Evolutionary conservation across 352 stramenopile genomes (phyloP).

Genomic region (Pythium dissotocum): DNA sequence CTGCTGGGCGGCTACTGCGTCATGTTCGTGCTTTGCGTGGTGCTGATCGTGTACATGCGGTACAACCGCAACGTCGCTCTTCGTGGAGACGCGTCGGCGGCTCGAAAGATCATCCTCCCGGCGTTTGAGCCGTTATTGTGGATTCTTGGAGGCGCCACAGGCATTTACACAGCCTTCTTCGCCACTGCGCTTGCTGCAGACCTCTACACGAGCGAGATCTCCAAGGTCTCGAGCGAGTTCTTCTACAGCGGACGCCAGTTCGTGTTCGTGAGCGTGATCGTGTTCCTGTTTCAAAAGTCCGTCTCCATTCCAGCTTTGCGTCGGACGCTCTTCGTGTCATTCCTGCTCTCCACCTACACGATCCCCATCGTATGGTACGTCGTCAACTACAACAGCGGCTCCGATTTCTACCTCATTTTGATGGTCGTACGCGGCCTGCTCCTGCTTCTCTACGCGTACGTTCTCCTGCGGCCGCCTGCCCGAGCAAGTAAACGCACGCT

Average conservation of each 20-base stretch:
- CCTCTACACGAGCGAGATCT: conserved; percentile 34
- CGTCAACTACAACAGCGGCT: conserved; percentile 7
- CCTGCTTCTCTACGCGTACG: conserved; percentile 41
- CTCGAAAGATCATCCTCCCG: conserved; percentile 64
- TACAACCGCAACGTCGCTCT: conserved; percentile 51
- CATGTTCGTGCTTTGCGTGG: conserved; percentile 28
- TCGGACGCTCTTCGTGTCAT: conserved; percentile 44
- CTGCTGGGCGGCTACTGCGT: conserved; percentile 26
- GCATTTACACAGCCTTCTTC: conserved; percentile 19
- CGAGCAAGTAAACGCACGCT: conserved; percentile 48
- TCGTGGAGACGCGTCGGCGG: conserved; percentile 48
- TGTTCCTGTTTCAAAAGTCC: conserved; percentile 64
- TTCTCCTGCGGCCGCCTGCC: conserved; percentile 39
- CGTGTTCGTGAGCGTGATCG: conserved; percentile 50
- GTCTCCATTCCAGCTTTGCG: conserved; percentile 56
- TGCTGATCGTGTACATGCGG: conserved; percentile 53
- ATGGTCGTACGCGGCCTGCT: conserved; percentile 32
- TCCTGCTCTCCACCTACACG: conserved; percentile 53
- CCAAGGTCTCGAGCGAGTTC: conserved; percentile 25
- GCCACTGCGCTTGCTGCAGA: conserved; percentile 38
- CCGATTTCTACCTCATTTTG: conserved; percentile 37
- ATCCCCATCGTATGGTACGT: conserved; percentile 50
- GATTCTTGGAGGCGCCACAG: conserved; percentile 19
- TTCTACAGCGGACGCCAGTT: conserved; percentile 45
- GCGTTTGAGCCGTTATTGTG: conserved; percentile 68